Conservation (phyloP, 768 basidiomycete species). For the Sutorius australiensis region DNA sequence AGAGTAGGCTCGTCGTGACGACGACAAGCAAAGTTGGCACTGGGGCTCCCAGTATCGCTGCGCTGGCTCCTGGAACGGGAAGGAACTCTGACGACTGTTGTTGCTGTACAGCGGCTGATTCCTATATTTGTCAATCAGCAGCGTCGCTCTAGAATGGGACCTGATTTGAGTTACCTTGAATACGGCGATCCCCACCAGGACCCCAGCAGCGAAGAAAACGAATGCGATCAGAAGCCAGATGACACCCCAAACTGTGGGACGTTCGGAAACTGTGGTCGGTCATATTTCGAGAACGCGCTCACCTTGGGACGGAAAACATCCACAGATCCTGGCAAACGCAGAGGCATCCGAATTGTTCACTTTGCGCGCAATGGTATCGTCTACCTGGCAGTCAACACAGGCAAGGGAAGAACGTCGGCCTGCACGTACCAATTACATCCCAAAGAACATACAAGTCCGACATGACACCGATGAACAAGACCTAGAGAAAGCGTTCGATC, state of each 20-base stretch:
- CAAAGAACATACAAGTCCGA: slow-evolving; percentile 83
- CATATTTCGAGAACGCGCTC: not conserved
- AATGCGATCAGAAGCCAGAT: slow-evolving; percentile 80
- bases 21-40: slow-evolving; percentile 22
- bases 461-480: slow-evolving; percentile 84
- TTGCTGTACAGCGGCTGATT: slow-evolving; percentile 57
- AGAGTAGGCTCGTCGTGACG: slow-evolving; percentile 22
- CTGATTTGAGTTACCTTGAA: slow-evolving; percentile 64
- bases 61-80: slow-evolving; percentile 53
- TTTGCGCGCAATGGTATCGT: slow-evolving; percentile 81
- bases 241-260: slow-evolving; percentile 72
- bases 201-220: slow-evolving; percentile 67
- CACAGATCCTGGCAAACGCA: slow-evolving; percentile 79
- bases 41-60: slow-evolving; percentile 29
- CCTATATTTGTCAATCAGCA: slow-evolving; percentile 32
- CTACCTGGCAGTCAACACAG: slow-evolving; percentile 33
- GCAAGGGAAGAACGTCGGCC: not conserved
- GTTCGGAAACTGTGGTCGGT: slow-evolving; percentile 1
- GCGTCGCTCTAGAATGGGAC: not conserved
- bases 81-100: slow-evolving; percentile 52
- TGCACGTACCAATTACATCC: slow-evolving; percentile 74
- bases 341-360: slow-evolving; percentile 87
- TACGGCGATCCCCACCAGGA: slow-evolving; percentile 72
- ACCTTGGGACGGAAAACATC: slow-evolving; percentile 84
- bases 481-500: slow-evolving; percentile 34